Evolutionary conservation across 2,329 filamentous ascomycete genomes (phyloP), one percentile per base, ranked within the genome.

Genomic region (Cladosporium sp.): DNA sequence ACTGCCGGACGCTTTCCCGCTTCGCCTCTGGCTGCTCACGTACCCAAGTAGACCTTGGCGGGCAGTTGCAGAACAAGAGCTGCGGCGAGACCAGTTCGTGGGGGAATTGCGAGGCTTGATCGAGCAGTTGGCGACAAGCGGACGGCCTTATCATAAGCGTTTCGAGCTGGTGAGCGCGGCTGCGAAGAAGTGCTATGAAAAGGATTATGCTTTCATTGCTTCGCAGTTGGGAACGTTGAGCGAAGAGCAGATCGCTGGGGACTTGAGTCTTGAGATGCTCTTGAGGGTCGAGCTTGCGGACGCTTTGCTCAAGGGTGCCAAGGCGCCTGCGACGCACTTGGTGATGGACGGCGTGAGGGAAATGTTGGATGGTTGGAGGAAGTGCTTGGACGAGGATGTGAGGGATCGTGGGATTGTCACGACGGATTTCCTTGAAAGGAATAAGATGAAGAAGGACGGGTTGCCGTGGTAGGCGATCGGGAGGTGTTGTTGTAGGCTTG

Each of bases 11-110:
- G 66, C 66, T 0, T 71, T 68, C 47, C 4, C 17, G 1, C 60
- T 67, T 44, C 62, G 62, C 0, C 63, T 74, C 6, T 62, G 63
- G 55, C 58, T 73, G 2, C 58, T 72, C 4, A 57, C 65, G 6
- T 69, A 65, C 34, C 64, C 68, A 1, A 40, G 51, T 28, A 50
- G 36, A 8, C 44, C 47, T 4, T 42, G 35, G 37, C 42, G 22
- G 1, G 35, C n/a, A 20, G 54, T 34, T 22, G 3, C 22, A 10
- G 28, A 49, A 24, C 17, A 34, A 6, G 45, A 37, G 4, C 7
- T 25, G 13, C 24, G 25, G 8, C 19, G 36, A 5, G 35, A 51
- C 7, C 19, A 17, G 9, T 51, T 57, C 7, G 55, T 19, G 28
- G 10, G n/a, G 5, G 55, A 49, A 12, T 3, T 57, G n/a, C 37